Evolutionary conservation across 306 rosid genomes (phyloP).

Genomic region (Cicer yamashitae): DNA sequence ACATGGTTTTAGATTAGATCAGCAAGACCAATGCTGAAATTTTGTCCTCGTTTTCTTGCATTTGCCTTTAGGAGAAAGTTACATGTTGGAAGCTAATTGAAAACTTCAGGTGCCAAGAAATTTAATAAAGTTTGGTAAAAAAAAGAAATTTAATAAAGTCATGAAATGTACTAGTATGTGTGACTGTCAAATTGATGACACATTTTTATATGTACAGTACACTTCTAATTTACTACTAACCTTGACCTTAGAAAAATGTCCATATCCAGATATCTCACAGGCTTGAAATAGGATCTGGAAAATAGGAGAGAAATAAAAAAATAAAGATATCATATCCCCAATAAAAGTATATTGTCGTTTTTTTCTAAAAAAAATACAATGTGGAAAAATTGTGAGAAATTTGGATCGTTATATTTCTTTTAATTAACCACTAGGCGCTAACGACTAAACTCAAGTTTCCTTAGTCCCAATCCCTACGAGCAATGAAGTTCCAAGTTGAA

Average conservation of each 20-base stretch:
- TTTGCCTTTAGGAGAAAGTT: neutral
- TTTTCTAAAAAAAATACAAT: neutral
- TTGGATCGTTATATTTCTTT: neutral
- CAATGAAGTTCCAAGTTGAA: neutral
- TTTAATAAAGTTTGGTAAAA: neutral
- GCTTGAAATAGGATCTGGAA: neutral
- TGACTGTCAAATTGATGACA: neutral
- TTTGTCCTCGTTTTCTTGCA: constrained; percentile 10
- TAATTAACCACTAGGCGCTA: too few relatives aligned
- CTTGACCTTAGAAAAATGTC: neutral
- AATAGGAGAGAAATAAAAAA: neutral
- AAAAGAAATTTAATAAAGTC: neutral
- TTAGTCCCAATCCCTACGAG: too few relatives aligned
- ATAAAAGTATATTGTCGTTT: neutral
- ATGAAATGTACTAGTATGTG: neutral
- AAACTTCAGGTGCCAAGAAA: neutral
- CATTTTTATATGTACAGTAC: neutral
- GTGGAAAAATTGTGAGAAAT: neutral
- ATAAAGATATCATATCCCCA: neutral
- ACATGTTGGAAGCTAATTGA: neutral
- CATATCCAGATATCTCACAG: neutral
- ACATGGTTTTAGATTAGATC: neutral
- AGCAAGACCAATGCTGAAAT: neutral
- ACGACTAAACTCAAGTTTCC: too few relatives aligned
- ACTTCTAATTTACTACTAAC: neutral